Base-by-base conservation (phyloP, 768 basidiomycete genomes). In the Termitomyces sp. region DNA sequence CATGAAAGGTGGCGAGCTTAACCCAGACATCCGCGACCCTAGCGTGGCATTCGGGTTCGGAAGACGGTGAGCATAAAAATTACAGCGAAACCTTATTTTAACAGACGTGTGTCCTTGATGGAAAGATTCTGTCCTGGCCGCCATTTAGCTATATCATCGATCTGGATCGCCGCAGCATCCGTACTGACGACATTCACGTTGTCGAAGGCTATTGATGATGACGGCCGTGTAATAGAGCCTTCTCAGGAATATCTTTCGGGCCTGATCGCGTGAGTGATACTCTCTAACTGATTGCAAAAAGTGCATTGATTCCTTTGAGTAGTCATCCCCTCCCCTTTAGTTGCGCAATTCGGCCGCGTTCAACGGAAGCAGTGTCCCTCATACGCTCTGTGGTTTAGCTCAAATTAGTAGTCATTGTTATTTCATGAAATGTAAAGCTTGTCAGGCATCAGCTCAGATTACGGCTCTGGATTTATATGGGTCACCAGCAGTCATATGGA, bases 101-200 rank as follows among this genome's bases (percentile, higher is more conserved):
- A 44, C 28, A n/a, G 14, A 44, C 2, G 6, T 12, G 23, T 15
- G 12, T 23, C 9, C 33, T 8, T 8, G 43, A n/a, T 49, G 7
- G 19, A 26, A 41, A 64, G 64, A 26, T 37, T 66, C 5, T 76
- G 75, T 54, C 70, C 72, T 14, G 74, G 73, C 1, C 66, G 64
- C 14, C 58, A 64, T 21, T 63, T 75, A 46, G 75, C 72, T 0
- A 63, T 66, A 12, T 58, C 64, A 3, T 61, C 57, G 9, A 37
- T 75, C 17, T 74, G 65, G 65, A 64, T 75, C 38, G 60, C 68
- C 1, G 60, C 66, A 14, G 67, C 67, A 2, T 67, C 62, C 17
- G 57, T 75, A 10, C 57, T 73, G 21, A 63, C 68, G 3, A 60
- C 65, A 1, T 68, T 75, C 47, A 60, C 68, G 23, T 62, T 75